phyloP scores from a whole-genome alignment of 106 monocot genomes.

The Agapanthus africanus region DNA sequence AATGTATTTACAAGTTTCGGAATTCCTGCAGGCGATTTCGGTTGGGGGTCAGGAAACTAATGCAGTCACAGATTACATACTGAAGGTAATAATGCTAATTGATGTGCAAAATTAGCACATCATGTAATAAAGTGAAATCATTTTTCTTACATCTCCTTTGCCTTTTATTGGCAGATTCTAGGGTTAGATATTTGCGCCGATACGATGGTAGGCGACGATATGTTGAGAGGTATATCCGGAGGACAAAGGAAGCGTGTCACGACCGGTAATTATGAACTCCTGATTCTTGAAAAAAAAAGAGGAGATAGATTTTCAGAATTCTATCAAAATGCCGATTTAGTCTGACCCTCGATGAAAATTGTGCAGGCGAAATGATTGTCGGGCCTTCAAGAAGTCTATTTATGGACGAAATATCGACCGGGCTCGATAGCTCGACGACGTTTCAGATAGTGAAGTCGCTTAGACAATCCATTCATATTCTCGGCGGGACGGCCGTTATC shows the following conservation, averaged over 20 bases:
- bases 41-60: conserved; percentile 36
- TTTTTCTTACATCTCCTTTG: not conserved
- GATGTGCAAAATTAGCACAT: too few relatives aligned
- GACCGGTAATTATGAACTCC: conserved; percentile 20
- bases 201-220: conserved; percentile 52
- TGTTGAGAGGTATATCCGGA: conserved; percentile 50
- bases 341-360: too few relatives aligned
- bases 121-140: not conserved
- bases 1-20: too few relatives aligned
- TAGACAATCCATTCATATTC: conserved; percentile 26
- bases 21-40: conserved; percentile 30
- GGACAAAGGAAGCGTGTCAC: conserved; percentile 60
- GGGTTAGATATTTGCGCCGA: conserved; percentile 51
- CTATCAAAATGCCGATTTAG: too few relatives aligned
- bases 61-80: conserved; percentile 44
- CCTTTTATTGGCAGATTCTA: too few relatives aligned
- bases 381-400: conserved; percentile 27
- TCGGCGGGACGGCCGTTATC: conserved; percentile 22
- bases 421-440: conserved; percentile 34
- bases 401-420: conserved; percentile 44
- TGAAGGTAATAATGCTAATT: conserved; percentile 33
- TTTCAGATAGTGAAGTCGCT: conserved; percentile 35
- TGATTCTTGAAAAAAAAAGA: not conserved
- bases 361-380: conserved; percentile 28
- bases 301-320: not conserved